Base-by-base conservation (phyloP, 352 stramenopile species). In the Pythium pyrilobum region DNA sequence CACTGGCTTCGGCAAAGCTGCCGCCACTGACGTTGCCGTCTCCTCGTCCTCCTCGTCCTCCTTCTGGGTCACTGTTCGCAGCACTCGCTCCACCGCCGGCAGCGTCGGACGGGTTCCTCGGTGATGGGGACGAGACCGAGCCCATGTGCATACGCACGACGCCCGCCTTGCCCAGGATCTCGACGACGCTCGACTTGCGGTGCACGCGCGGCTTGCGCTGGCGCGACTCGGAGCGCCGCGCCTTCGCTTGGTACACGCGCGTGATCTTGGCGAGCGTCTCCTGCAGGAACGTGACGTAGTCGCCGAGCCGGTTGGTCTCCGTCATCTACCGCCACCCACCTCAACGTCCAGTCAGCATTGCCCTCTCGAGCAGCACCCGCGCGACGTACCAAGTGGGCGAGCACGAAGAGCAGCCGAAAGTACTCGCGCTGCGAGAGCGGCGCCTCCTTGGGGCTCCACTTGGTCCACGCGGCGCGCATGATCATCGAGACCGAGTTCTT, bases 401-500 rank as follows among this genome's bases (percentile, higher is more conserved):
- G 79, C 27, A 85, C 72, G 48, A 91, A 91, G 10, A 93, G 62
- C 18, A 89, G 42, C 1, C 74, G 74, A 18, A 59, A 84, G 54
- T 89, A 85, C 44, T 91, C 82, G 27, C 40, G 39, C 47, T 77
- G 70, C n/a, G 54, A 49, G 6, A 91, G 63, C 28, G 78, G 77
- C 25, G 65, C 51, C 28, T 88, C 77, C 25, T 77, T 82, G 16
- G 64, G 15, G 25, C 55, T 81, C 74, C 77, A 94, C 52, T 89
- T 89, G 16, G 74, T 78, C 77, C 81, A 92, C 29, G 47, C 71
- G 10, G 68, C 59, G 11, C 74, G 73, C 64, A 92, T 56, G 48
- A 91, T 78, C 68, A 89, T 89, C 4, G 74, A 86, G 16, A 91
- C 77, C 1, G 77, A 81, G 56, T 89, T 89, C 58, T 89, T 88